A percentile compares a stretch with the other conserved stretches of the same genome.
phyloP scores from a whole-genome alignment of 2,329 filamentous ascomycete species.

The Trichophyton simii region DNA sequence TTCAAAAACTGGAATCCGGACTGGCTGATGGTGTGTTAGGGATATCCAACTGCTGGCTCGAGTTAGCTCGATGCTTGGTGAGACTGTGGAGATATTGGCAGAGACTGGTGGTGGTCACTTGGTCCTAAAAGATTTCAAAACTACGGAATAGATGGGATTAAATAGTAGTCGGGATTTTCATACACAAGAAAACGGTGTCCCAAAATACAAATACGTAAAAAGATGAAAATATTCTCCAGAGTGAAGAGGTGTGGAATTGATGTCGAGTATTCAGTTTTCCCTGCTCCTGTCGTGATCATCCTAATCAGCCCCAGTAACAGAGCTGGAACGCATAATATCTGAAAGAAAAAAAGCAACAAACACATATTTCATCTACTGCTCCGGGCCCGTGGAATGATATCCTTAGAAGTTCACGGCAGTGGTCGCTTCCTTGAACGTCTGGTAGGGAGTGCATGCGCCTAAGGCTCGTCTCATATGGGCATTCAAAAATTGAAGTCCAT shows the following conservation, averaged over 20 bases:
- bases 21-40: no score
- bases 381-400: background rate
- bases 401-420: constrained; percentile 2
- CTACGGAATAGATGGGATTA: background rate
- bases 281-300: background rate
- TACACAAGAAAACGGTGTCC: no score
- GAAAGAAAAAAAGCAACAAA: background rate
- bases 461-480: constrained; percentile 81
- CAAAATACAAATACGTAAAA: no score
- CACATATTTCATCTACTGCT: background rate
- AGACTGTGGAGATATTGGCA: background rate
- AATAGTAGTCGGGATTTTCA: background rate
- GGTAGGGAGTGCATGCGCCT: constrained; percentile 75
- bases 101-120: background rate
- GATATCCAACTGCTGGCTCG: background rate
- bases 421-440: constrained; percentile 62
- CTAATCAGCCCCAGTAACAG: background rate
- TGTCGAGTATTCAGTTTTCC: background rate
- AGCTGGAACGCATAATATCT: background rate
- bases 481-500: constrained; percentile 76
- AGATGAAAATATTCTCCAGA: no score
- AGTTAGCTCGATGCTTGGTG: background rate
- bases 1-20: background rate
- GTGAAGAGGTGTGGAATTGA: no score
- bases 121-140: background rate